These are phyloP conservation scores for Fomitopsis pulvina DNA, from an alignment of 768 basidiomycete species.

Conservation along the genomic window DNA sequence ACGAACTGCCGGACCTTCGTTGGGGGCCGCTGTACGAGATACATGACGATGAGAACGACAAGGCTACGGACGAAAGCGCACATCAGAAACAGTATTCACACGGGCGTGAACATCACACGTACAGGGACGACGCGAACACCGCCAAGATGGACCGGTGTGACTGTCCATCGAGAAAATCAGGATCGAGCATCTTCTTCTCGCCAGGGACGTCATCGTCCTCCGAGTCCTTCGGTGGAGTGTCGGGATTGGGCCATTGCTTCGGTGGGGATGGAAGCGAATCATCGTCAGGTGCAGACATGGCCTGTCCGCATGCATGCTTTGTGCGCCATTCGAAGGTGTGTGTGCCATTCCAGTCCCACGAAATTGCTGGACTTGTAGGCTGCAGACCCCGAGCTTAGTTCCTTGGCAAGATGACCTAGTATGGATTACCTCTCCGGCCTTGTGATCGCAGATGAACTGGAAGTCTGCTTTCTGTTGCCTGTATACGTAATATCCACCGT, in stretches of 20 bases:
- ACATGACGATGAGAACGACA: slow-evolving; percentile 15
- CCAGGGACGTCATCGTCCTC: slow-evolving; percentile 7
- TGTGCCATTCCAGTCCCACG: slow-evolving; percentile 21
- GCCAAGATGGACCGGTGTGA: slow-evolving; percentile 8
- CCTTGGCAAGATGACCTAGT: not conserved
- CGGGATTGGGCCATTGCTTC: slow-evolving; percentile 1
- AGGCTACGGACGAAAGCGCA: slow-evolving; percentile 1
- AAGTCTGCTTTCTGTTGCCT: slow-evolving; percentile 19
- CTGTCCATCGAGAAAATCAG: slow-evolving; percentile 2
- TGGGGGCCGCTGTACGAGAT: slow-evolving; percentile 21
- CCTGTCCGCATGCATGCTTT: slow-evolving; percentile 21
- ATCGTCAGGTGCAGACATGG: slow-evolving; percentile 3
- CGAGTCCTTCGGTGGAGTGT: slow-evolving; percentile 10
- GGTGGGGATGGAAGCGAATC: slow-evolving; percentile 5
- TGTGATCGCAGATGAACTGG: slow-evolving; percentile 21
- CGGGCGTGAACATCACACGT: slow-evolving; percentile 2
- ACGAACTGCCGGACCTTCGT: slow-evolving; percentile 14
- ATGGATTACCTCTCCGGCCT: slow-evolving; percentile 19
- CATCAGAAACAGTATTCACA: not conserved
- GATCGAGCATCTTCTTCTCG: slow-evolving; percentile 13
- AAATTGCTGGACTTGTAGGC: slow-evolving; percentile 12
- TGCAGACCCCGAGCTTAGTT: not conserved
- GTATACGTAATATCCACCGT: slow-evolving; percentile 24
- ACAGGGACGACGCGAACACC: slow-evolving; percentile 16
- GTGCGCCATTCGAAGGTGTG: slow-evolving; percentile 23